These are phyloP conservation scores for Calonectria multiphialidica DNA, from an alignment of 2,329 filamentous ascomycete species.

Conservation along the genomic window DNA sequence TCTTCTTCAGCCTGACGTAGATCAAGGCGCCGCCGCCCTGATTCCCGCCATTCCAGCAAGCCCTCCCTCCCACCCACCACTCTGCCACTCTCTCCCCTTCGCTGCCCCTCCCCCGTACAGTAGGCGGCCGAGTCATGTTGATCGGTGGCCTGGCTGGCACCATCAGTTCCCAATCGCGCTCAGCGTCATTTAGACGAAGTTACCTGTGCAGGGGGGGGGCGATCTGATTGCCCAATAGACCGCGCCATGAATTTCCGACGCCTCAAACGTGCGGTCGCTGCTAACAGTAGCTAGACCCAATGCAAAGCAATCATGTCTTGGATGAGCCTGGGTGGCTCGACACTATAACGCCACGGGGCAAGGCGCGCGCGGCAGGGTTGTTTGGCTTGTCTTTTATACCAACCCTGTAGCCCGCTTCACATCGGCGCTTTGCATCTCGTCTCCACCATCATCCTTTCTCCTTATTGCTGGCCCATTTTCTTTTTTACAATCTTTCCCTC, in stretches of 20 bases:
- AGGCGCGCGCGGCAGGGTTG: neutral
- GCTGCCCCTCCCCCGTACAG: neutral
- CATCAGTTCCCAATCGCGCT: neutral
- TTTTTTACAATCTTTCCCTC: neutral
- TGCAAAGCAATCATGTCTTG: neutral
- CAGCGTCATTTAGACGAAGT: neutral
- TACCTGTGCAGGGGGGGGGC: neutral
- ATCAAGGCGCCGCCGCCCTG: too few relatives aligned
- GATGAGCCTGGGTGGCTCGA: neutral
- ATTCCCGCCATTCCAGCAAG: too few relatives aligned
- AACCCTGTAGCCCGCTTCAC: neutral
- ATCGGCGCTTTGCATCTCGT: neutral
- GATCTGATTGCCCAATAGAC: neutral
- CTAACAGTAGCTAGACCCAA: neutral
- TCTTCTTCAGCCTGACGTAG: too few relatives aligned
- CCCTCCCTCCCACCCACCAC: too few relatives aligned
- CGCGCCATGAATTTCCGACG: neutral
- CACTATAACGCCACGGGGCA: neutral
- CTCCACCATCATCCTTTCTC: neutral
- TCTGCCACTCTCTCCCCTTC: neutral
- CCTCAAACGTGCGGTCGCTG: slow-evolving; percentile 1
- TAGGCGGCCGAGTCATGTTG: neutral
- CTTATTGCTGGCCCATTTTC: neutral
- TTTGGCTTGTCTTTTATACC: neutral
- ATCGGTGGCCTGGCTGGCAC: neutral